Evolutionary conservation across 2,329 filamentous ascomycete species (phyloP).

Genomic region (Talaromyces sp.): DNA sequence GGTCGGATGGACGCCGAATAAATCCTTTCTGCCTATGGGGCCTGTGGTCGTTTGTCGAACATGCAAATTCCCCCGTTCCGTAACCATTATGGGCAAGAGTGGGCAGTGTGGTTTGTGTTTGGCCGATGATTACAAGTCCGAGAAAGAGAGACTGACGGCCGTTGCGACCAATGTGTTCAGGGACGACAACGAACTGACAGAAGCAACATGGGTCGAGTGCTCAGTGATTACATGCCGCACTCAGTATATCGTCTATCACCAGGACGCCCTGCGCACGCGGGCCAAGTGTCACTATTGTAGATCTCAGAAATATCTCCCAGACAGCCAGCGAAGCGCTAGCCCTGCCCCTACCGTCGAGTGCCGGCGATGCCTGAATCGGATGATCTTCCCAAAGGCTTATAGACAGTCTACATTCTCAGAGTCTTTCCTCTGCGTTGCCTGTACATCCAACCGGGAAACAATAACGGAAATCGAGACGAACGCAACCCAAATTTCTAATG

Average conservation of each 20-base stretch:
- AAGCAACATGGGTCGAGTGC: slow-evolving; percentile 47
- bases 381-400: background rate
- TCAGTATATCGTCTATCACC: slow-evolving; percentile 50
- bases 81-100: background rate
- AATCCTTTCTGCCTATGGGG: background rate
- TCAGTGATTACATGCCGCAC: slow-evolving; percentile 37
- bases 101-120: background rate
- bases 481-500: slow-evolving; percentile 29
- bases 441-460: slow-evolving; percentile 29
- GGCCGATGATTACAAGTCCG: background rate
- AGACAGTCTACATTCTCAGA: slow-evolving; percentile 18
- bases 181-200: slow-evolving; percentile 26
- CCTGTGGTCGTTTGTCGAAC: background rate
- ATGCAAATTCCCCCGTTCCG: background rate
- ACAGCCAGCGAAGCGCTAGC: background rate
- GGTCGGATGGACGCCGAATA: background rate
- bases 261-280: slow-evolving; percentile 21
- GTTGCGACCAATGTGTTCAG: slow-evolving; percentile 20
- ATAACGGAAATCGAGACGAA: slow-evolving; percentile 35
- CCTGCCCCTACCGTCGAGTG: background rate
- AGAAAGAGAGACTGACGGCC: background rate
- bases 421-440: slow-evolving; percentile 40
- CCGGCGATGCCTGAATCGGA: background rate
- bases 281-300: background rate
- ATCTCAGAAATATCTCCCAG: background rate